Conservation (phyloP, 2,329 filamentous ascomycete genomes). For the Rutstroemia sp. region DNA sequence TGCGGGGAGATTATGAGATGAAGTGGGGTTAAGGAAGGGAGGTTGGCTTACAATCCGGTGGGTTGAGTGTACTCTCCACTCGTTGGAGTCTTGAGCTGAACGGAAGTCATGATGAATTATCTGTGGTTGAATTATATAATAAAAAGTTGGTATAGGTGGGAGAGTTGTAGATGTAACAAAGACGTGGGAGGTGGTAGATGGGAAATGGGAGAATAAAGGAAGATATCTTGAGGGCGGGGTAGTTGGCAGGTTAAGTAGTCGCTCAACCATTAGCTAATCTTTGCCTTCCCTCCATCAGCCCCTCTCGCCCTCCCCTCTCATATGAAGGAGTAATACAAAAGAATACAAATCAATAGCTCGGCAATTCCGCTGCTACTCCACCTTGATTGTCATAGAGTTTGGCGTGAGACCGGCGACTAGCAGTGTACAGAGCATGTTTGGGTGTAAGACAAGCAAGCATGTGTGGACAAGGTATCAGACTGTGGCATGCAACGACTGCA, state of each 20-base stretch:
- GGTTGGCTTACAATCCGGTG: constrained; percentile 35
- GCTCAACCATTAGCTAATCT: neutral
- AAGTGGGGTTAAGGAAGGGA: neutral
- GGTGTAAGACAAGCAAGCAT: no score
- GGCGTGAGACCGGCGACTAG: no score
- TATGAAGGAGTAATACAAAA: no score
- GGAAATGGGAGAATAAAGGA: neutral
- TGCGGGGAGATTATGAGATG: neutral
- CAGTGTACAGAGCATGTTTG: no score
- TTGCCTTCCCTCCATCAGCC: neutral
- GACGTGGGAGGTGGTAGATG: neutral
- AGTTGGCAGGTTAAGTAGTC: constrained; percentile 1
- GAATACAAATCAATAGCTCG: no score
- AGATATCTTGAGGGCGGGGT: neutral
- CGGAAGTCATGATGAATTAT: constrained; percentile 22
- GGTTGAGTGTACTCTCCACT: constrained; percentile 30
- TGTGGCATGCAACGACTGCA: no score
- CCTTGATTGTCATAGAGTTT: no score
- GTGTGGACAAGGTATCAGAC: no score
- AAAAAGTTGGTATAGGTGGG: neutral
- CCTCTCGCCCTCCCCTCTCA: neutral
- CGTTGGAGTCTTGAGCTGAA: constrained; percentile 25
- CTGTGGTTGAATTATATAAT: neutral
- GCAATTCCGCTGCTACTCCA: no score
- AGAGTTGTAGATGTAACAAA: neutral